Percentiles rank a stretch among this genome's conserved stretches.
These are phyloP conservation scores for Penicillium angulare DNA, from an alignment of 495 filamentous ascomycete genomes.

Conservation along the genomic window DNA sequence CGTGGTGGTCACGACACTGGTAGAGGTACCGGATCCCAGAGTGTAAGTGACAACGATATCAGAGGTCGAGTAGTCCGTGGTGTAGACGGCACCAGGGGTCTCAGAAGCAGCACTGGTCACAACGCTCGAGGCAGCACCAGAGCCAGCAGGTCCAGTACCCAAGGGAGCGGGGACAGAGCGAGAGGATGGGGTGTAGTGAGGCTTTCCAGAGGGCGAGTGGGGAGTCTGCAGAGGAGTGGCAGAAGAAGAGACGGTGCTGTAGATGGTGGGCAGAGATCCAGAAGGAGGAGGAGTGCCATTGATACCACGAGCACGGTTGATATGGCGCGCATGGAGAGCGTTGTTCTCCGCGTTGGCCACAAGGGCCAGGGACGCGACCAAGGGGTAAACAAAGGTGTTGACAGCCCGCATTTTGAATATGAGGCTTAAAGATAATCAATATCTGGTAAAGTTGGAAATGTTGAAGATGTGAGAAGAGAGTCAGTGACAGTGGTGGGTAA, in stretches of 20 bases:
- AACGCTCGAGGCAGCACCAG: background rate
- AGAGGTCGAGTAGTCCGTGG: background rate
- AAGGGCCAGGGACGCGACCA: slow-evolving; percentile 49
- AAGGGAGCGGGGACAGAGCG: slow-evolving; percentile 6
- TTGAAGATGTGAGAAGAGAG: background rate
- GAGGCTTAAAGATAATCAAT: slow-evolving; percentile 24
- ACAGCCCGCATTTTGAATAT: slow-evolving; percentile 38
- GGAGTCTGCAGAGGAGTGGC: slow-evolving; percentile 5
- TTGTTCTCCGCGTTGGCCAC: slow-evolving; percentile 41
- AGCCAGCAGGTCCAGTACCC: slow-evolving; percentile 6
- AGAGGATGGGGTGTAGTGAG: slow-evolving; percentile 1
- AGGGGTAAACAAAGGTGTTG: slow-evolving; percentile 49
- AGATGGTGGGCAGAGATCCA: slow-evolving; percentile 12
- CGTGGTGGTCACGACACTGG: slow-evolving; percentile 56
- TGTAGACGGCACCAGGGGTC: slow-evolving; percentile 29
- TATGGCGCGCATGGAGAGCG: slow-evolving; percentile 32
- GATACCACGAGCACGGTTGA: slow-evolving; percentile 24
- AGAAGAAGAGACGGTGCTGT: slow-evolving; percentile 10
- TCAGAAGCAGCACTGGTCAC: slow-evolving; percentile 8
- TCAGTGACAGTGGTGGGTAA: slow-evolving; percentile 6
- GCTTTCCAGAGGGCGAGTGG: slow-evolving; percentile 5
- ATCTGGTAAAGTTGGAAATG: slow-evolving; percentile 12
- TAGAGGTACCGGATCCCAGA: slow-evolving; percentile 51
- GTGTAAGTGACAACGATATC: slow-evolving; percentile 57
- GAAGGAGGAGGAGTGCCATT: slow-evolving; percentile 8